Percentiles rank a stretch among this genome's conserved stretches.
Conservation (phyloP, 1,284 basidiomycete genomes). For the Ceratobasidium sp. region DNA sequence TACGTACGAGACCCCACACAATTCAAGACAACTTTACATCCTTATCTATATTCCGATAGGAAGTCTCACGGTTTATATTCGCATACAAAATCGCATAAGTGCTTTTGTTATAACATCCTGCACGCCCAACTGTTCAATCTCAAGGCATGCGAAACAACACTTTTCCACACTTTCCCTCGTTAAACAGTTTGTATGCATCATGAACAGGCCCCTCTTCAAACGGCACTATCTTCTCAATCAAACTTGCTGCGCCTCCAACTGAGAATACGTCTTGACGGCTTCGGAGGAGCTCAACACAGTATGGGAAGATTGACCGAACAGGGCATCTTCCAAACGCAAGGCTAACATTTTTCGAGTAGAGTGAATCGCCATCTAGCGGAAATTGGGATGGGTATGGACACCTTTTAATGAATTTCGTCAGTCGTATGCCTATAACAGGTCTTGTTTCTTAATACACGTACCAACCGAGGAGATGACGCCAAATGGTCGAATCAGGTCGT, state of each 20-base stretch:
- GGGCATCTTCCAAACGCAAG: conserved; percentile 88
- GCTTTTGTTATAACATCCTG: not conserved
- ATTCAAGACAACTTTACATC: too few relatives aligned
- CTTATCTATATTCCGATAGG: too few relatives aligned
- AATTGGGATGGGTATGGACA: conserved; percentile 46
- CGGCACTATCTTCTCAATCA: conserved; percentile 68
- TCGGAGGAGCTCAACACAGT: conserved; percentile 73
- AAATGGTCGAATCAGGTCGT: conserved; percentile 79
- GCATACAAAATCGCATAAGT: not conserved
- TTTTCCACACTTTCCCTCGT: conserved; percentile 73
- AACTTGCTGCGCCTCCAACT: conserved; percentile 61
- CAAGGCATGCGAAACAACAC: conserved; percentile 58
- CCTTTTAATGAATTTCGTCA: conserved; percentile 15
- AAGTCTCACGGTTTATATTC: too few relatives aligned
- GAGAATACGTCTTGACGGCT: conserved; percentile 71
- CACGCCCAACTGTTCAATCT: not conserved
- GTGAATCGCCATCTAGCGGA: conserved; percentile 52
- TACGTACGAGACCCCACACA: too few relatives aligned
- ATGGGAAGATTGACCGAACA: conserved; percentile 77
- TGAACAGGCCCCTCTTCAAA: conserved; percentile 55
- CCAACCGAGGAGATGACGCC: conserved; percentile 83
- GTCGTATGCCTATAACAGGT: conserved; percentile 3
- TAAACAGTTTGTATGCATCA: conserved; percentile 67
- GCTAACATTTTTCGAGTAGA: conserved; percentile 84
- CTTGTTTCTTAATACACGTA: conserved; percentile 56